Conservation (phyloP, 805 yeast genomes). For the Saccharomycopsis amapae region DNA sequence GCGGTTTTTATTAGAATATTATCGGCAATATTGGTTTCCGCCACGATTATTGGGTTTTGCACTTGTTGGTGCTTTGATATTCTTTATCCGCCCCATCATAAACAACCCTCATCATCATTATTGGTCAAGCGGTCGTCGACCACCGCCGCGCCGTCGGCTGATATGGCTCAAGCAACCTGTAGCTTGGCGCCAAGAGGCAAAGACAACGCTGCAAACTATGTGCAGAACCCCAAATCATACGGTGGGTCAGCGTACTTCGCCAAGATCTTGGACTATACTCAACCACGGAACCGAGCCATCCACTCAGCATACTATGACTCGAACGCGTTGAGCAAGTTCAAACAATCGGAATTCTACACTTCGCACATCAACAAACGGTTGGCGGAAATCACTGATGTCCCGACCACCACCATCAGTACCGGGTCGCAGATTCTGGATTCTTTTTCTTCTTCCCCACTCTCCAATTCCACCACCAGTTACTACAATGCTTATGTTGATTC, state of each 20-base stretch:
- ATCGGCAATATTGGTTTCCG: too few relatives aligned
- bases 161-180: constrained; percentile 1
- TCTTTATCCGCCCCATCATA: too few relatives aligned
- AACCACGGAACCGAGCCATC: constrained; percentile 1
- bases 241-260: neutral
- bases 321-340: constrained; percentile 2
- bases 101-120: too few relatives aligned
- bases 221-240: constrained; percentile 1
- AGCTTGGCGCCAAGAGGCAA: neutral
- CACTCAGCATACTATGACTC: constrained; percentile 4
- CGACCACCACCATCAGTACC: neutral
- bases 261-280: neutral
- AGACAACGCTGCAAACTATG: neutral
- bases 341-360: constrained; percentile 2
- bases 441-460: too few relatives aligned
- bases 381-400: neutral
- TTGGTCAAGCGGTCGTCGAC: constrained; percentile 1
- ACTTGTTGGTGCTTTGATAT: too few relatives aligned
- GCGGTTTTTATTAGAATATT: too few relatives aligned
- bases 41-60: too few relatives aligned
- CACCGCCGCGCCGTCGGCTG: constrained; percentile 1
- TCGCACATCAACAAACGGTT: too few relatives aligned
- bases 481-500: neutral
- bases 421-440: neutral
- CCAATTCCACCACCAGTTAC: too few relatives aligned